Evolutionary conservation across 2,329 filamentous ascomycete genomes (phyloP), one percentile per base, ranked within the genome.

Genomic region (Pseudocercospora vitis): DNA sequence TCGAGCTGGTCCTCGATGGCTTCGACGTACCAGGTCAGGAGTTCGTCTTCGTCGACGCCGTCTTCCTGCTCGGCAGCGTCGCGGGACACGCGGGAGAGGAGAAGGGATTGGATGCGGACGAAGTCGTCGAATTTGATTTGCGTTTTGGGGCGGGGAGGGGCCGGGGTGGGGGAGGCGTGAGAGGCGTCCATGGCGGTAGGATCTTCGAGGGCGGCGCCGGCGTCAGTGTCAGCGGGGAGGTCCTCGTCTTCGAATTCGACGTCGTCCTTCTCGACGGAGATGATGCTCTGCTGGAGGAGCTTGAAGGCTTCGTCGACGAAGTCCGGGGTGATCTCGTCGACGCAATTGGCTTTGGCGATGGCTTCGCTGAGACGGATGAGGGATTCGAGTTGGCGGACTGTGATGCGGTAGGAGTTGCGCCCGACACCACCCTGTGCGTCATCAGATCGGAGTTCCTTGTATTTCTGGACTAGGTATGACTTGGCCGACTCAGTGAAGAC

Each of bases 281-380:
- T 96, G 70, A 99, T 99, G 71, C 88, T 94, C 73, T 96, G 91
- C 35, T 91, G 81, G 9, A 99, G 82, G 7, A 99, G 81, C 64
- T 94, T 90, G 72, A 87, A 97, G 0, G 92, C 94, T 73, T 99
- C 94, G 33, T 87, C 81, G 12, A 99, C 94, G 73, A 97, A 95
- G 0, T 83, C 82, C 1, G 88, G 81, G 0, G 85, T 85, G 57
- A 99, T 88, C 59, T 96, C 91, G 65, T 92, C 88, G 11, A 96
- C 90, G 69, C 94, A 99, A 70, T 96, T 97, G 54, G 91, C 90
- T 74, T 97, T 97, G 54, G 94, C 94, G 62, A 99, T 96, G n/a
- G 94, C 94, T 73, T 99, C 94, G 50, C 88, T 92, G 52, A 99
- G 77, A 60, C 94, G 90, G 62, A 99, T 97, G 81, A 99, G 85